These are phyloP conservation scores for Taphrina deformans DNA, from an alignment of 1,139 yeast genomes.

Conservation along the genomic window DNA sequence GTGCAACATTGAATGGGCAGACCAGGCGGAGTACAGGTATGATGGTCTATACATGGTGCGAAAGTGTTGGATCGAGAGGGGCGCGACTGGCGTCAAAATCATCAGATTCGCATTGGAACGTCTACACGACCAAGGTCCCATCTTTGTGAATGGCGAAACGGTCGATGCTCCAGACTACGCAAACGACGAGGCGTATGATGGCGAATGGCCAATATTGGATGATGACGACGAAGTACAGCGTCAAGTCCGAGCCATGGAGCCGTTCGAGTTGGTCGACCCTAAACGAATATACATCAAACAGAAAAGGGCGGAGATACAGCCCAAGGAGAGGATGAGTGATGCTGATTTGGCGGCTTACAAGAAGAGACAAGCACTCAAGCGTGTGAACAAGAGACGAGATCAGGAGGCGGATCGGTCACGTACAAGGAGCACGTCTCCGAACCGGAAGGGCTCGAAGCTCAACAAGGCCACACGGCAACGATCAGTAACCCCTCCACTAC, in stretches of 20 bases:
- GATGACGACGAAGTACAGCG: conserved; percentile 3
- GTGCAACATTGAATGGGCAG: background rate
- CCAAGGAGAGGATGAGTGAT: background rate
- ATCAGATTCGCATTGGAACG: conserved; percentile 1
- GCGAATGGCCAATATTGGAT: background rate
- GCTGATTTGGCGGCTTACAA: background rate
- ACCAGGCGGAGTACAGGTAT: background rate
- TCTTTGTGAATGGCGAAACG: background rate
- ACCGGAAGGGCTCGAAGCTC: background rate
- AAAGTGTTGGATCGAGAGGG: conserved; percentile 2
- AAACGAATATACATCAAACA: background rate
- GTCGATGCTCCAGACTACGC: background rate
- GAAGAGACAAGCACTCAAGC: background rate
- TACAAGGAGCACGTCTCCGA: background rate
- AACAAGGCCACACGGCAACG: background rate
- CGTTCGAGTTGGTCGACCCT: background rate
- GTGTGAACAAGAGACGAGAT: background rate
- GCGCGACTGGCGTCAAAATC: background rate
- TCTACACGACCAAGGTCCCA: conserved; percentile 4
- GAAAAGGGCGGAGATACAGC: background rate
- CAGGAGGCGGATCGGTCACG: background rate
- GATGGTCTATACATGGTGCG: background rate
- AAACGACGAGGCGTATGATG: background rate
- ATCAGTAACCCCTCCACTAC: background rate
- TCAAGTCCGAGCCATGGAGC: background rate